phyloP scores from a whole-genome alignment of 2,329 filamentous ascomycete species.

The Arthrobotrys conoides region DNA sequence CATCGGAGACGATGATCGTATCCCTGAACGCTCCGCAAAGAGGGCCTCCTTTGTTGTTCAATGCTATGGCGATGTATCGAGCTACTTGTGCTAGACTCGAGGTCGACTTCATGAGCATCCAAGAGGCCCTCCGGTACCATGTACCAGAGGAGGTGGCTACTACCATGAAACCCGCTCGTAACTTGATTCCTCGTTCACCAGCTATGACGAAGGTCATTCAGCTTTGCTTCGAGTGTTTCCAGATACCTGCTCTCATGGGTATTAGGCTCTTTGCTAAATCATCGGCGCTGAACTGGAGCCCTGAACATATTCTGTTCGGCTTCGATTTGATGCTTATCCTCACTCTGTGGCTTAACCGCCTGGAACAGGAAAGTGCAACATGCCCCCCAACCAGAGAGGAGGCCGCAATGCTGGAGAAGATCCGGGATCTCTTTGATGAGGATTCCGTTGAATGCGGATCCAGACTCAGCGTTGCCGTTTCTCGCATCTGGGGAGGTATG shows the following conservation, averaged over 20 bases:
- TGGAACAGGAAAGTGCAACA: constrained; percentile 95
- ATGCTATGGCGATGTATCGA: constrained; percentile 95
- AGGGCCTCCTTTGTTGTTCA: constrained; percentile 96
- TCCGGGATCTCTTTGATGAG: constrained; percentile 90
- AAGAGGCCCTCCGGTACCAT: constrained; percentile 96
- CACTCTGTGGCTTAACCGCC: constrained; percentile 96
- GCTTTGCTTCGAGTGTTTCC: constrained; percentile 97
- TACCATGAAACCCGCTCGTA: constrained; percentile 93
- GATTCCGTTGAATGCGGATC: constrained; percentile 84
- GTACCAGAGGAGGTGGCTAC: constrained; percentile 97
- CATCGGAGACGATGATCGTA: constrained; percentile 88
- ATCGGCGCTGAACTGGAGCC: constrained; percentile 98
- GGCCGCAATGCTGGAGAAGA: constrained; percentile 89
- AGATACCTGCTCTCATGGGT: constrained; percentile 92
- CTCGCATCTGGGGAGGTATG: constrained; percentile 96
- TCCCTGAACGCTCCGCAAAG: constrained; percentile 95
- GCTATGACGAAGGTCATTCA: constrained; percentile 99
- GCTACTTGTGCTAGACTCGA: constrained; percentile 93
- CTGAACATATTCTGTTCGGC: constrained; percentile 95
- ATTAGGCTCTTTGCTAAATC: constrained; percentile 98
- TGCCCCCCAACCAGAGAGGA: constrained; percentile 83
- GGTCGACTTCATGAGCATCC: constrained; percentile 94
- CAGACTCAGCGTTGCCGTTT: constrained; percentile 94
- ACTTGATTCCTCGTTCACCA: constrained; percentile 92
- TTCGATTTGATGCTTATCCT: constrained; percentile 98